Base-by-base conservation (phyloP, 1,284 basidiomycete genomes). In the Amylostereum areolatum region DNA sequence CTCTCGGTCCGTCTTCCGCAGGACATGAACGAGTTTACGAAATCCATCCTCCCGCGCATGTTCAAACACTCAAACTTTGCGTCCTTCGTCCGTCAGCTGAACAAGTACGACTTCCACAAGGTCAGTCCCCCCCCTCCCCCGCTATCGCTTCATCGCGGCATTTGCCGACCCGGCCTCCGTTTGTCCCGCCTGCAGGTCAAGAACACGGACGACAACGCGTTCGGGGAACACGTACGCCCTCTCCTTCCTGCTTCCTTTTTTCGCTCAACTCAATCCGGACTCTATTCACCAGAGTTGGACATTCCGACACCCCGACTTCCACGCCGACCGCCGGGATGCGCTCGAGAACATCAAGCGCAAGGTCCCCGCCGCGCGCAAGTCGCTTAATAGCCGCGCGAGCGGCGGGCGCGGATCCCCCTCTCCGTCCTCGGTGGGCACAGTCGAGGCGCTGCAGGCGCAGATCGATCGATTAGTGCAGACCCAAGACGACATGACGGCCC, bases 31-130 rank as follows among this genome's bases (percentile, higher is more conserved):
- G 90, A 93, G 59, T 97, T 98, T 69, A 96, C 93, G 41, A 96
- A 93, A 64, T 84, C 86, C 45, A 91, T 97, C 59, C 78, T 97
- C 45, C 95, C 95, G 0, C 85, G 90, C 46, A 88, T 97, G 71
- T 98, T 97, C 79, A 92, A 97, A 62, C 95, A 98, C 66, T 95
- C 91, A 12, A 98, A 98, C 63, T 98, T 98, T 67, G 93, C 94
- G 29, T 85, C 81, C 49, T 96, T 96, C 62, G 92, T 96, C 3
- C 79, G 93, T 8, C 95, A 98, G 68, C 75, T 98, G 37, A 98
- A 98, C 80, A 98, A 97, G 72, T 98, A 98, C 64, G 95, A 97
- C 62, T 98, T 97, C 62, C 93, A 96, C 75, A 98, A 97, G 74
- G 90, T 85, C 48, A 60, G 71, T 53, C 24, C 35, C 29, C 47